phyloP scores from a whole-genome alignment of 108 stramenopile genomes.

The Licmophora abbreviata region DNA sequence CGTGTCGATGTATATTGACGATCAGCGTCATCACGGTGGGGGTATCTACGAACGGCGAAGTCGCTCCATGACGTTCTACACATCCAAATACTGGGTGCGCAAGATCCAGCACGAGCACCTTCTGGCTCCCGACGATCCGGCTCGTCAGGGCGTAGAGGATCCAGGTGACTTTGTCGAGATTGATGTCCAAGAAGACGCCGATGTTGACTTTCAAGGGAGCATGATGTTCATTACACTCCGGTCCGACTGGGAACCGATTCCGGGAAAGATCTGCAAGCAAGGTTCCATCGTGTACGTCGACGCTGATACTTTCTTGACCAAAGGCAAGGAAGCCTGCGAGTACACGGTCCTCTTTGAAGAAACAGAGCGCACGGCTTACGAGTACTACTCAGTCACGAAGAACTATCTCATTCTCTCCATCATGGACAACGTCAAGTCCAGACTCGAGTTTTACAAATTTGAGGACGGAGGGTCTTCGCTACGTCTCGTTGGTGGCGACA shows the following conservation, averaged over 20 bases:
- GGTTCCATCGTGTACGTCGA: conserved; percentile 63
- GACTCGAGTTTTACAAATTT: conserved; percentile 67
- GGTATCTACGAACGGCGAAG: conserved; percentile 65
- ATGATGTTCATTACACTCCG: conserved; percentile 62
- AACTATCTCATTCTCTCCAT: conserved; percentile 71
- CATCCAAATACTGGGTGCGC: conserved; percentile 48
- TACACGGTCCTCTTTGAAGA: conserved; percentile 77
- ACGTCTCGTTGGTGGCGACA: conserved; percentile 35
- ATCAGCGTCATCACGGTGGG: conserved; percentile 62
- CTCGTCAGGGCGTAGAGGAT: conserved; percentile 16
- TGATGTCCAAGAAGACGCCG: conserved; percentile 64
- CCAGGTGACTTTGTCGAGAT: conserved; percentile 48
- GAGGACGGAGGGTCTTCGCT: conserved; percentile 45
- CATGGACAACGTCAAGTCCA: conserved; percentile 77
- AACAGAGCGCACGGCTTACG: conserved; percentile 56
- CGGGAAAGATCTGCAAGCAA: conserved; percentile 41
- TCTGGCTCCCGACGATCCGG: conserved; percentile 36
- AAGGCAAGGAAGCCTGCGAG: conserved; percentile 48
- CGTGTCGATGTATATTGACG: conserved; percentile 52
- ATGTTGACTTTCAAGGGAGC: conserved; percentile 45
- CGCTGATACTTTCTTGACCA: conserved; percentile 41
- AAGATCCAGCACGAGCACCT: conserved; percentile 37
- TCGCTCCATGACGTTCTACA: conserved; percentile 81
- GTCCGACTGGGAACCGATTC: conserved; percentile 69
- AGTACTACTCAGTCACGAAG: conserved; percentile 63